Evolutionary conservation across 2,329 filamentous ascomycete species (phyloP).

Genomic region (Xylariales sp.): DNA sequence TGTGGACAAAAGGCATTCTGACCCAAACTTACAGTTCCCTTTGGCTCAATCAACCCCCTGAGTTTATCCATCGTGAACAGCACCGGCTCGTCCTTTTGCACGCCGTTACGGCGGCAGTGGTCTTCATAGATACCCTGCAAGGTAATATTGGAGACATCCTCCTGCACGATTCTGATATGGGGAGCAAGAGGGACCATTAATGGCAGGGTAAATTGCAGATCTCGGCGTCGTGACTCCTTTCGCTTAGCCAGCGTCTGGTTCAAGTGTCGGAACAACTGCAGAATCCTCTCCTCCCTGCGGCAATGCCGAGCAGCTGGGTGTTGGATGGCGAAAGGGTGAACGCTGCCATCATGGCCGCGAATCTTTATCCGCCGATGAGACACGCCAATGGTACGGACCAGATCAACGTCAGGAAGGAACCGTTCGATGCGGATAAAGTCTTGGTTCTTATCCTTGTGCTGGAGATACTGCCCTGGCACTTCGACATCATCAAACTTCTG

Average conservation of each 20-base stretch:
- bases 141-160: conserved; percentile 90
- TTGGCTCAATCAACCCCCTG: conserved; percentile 67
- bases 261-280: conserved; percentile 96
- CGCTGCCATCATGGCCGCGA: conserved; percentile 91
- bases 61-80: conserved; percentile 95
- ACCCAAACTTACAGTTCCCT: conserved; percentile 47
- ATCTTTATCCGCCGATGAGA: conserved; percentile 94
- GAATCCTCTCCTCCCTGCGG: conserved; percentile 86
- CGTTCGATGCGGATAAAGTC: conserved; percentile 97
- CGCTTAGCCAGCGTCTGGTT: conserved; percentile 88
- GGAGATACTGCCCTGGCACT: conserved; percentile 91
- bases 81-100: conserved; percentile 93
- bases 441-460: conserved; percentile 98
- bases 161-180: conserved; percentile 91
- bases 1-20: background rate
- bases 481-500: conserved; percentile 99
- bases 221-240: conserved; percentile 90
- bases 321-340: conserved; percentile 96
- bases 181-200: conserved; percentile 94
- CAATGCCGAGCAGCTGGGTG: conserved; percentile 92
- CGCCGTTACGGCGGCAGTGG: conserved; percentile 79
- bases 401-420: conserved; percentile 90
- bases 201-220: conserved; percentile 93
- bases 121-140: conserved; percentile 96
- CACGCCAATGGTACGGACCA: conserved; percentile 84